Evolutionary conservation across 2,329 filamentous ascomycete species (phyloP).

Genomic region (Colletotrichum sojae): DNA sequence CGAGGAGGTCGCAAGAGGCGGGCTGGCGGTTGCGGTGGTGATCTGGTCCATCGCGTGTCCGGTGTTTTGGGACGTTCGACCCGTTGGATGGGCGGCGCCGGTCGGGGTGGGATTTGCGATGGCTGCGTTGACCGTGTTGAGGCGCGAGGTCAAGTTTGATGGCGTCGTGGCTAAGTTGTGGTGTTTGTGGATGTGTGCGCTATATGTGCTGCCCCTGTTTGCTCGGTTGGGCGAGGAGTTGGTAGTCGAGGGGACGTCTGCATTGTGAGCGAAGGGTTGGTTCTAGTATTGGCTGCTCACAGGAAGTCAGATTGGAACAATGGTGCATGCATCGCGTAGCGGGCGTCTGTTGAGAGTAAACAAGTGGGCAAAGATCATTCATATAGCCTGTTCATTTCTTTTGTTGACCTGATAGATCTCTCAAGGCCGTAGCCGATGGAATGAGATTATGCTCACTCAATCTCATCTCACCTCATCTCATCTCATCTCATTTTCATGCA

Average conservation of each 20-base stretch:
- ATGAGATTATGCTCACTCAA: no score
- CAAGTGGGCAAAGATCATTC: no score
- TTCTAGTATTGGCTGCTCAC: constrained; percentile 5
- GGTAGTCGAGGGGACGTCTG: background rate
- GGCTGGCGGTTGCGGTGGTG: constrained; percentile 40
- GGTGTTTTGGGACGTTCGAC: constrained; percentile 3
- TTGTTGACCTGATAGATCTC: no score
- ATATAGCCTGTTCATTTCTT: no score
- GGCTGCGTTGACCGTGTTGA: constrained; percentile 40
- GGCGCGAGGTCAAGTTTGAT: constrained; percentile 42
- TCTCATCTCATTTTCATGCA: no score
- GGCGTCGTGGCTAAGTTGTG: constrained; percentile 46
- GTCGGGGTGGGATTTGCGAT: constrained; percentile 9
- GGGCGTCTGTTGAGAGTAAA: no score
- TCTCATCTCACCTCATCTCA: no score
- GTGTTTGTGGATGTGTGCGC: constrained; percentile 44
- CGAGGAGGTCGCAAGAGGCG: constrained; percentile 40
- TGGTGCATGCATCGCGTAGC: no score
- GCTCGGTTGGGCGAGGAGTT: background rate
- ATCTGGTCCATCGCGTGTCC: constrained; percentile 18
- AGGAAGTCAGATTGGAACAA: background rate
- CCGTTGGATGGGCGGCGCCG: constrained; percentile 9
- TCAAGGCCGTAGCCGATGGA: no score
- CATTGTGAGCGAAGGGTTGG: background rate
- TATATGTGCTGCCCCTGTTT: constrained; percentile 43